Base-by-base conservation (phyloP, 2,329 filamentous ascomycete species). In the Akanthomyces muscarius region DNA sequence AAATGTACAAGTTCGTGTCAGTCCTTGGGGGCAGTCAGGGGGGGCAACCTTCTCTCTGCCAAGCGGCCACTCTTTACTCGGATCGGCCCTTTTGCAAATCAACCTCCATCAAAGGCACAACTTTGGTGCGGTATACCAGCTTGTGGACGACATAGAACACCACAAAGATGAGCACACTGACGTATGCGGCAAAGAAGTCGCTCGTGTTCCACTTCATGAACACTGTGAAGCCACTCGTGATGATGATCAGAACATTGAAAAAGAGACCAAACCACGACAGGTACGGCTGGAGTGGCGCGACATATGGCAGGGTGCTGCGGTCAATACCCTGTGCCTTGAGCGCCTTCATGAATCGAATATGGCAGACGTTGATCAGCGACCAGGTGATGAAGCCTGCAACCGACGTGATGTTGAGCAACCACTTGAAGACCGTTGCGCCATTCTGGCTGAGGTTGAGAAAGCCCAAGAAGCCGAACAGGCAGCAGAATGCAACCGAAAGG, bases 361-460 rank as follows among this genome's bases (percentile, higher is more conserved):
- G 86, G 70, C 85, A 88, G 55, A 81, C 69, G 71, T 79, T 83
- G 73, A 90, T 89, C 70, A 85, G 85, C 7, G 83, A 80, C 89
- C 89, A 92, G 44, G 82, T 85, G 67, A 90, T 89, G 72, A 91
- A 86, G 6, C 87, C 88, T 4, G 86, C 86, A 7, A 89, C 86
- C 58, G 86, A 84, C 16, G 83, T 86, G 67, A 91, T 86, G 76
- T 89, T 89, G 68, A 91, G 80, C 51, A 91, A 79, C 89, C 89
- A 92, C 78, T 83, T 80, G 75, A 91, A 91, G 23, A 89, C 89
- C 6, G 80, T 75, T 4, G 78, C 80, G 51, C 86, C 87, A 64
- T 75, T 78, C 50, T 78, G 74, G 11, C 83, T 86, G 16, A 90
- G 77, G 73, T 90, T 89, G 64, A 91, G 79, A 75, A 89, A 91